A percentile compares a stretch with the other conserved stretches of the same genome.
Evolutionary conservation across 495 filamentous ascomycete genomes (phyloP).

Genomic region (Talaromyces nanjingensis): DNA sequence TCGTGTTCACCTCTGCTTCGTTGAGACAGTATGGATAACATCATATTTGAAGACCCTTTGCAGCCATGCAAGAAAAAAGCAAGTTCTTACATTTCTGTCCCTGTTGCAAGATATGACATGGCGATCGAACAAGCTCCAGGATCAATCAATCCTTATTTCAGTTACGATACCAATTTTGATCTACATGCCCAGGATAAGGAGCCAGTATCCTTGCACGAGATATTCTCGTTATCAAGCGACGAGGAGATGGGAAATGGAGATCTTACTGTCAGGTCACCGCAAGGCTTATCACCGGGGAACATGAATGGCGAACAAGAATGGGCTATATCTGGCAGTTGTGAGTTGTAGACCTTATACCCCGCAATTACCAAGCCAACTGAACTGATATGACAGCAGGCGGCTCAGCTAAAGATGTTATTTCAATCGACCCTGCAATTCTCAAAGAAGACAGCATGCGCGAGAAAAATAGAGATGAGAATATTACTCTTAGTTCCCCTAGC

Average conservation of each 20-base stretch:
- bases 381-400: background rate
- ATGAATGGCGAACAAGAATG: background rate
- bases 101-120: background rate
- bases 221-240: conserved; percentile 1
- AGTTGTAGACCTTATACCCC: background rate
- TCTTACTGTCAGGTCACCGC: background rate
- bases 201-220: background rate
- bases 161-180: background rate
- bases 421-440: conserved; percentile 7
- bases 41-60: conserved; percentile 6
- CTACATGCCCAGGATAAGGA: background rate
- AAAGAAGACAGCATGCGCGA: background rate
- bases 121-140: conserved; percentile 1
- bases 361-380: background rate
- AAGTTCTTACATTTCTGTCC: background rate
- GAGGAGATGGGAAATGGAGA: background rate
- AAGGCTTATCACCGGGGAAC: background rate
- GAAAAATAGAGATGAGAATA: conserved; percentile 6
- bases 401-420: background rate
- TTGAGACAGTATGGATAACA: background rate
- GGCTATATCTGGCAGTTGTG: background rate
- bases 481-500: background rate
- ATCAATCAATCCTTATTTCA: background rate
- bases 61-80: background rate
- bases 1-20: background rate